phyloP scores from a whole-genome alignment of 192 early-diverging fungal species.

The Coemansia sp. region DNA sequence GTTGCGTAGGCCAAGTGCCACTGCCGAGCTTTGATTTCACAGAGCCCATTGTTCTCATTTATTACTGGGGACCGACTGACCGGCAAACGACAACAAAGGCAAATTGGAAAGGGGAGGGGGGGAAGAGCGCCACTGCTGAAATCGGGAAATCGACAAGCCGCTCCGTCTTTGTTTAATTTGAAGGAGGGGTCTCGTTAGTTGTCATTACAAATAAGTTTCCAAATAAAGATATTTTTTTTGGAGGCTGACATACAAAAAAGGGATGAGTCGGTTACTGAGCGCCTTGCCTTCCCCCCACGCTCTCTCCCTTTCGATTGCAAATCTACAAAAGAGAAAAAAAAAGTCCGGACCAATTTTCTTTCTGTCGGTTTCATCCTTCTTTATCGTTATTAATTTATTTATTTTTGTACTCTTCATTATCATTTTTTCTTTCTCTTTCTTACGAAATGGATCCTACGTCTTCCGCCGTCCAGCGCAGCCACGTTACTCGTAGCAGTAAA shows the following conservation, averaged over 20 bases:
- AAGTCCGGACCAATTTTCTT: not conserved
- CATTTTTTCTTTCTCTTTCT: too few species aligned
- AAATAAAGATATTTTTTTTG: not conserved
- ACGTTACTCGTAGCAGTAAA: not conserved
- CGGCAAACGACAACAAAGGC: not conserved
- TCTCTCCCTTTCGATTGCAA: not conserved
- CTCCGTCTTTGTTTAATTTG: not conserved
- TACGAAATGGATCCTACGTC: not conserved
- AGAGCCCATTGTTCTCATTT: not conserved
- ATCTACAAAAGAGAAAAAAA: not conserved
- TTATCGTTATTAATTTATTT: not conserved
- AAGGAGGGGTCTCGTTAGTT: not conserved
- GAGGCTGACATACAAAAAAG: not conserved
- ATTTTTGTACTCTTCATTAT: too few species aligned
- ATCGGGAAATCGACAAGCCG: constrained; percentile 3
- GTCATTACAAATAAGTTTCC: not conserved
- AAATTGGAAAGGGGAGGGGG: not conserved
- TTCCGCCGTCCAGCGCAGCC: not conserved
- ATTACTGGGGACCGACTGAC: not conserved
- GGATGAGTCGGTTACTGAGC: not conserved
- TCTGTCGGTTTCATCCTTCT: not conserved
- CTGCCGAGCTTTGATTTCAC: too few species aligned
- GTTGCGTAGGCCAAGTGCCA: too few species aligned
- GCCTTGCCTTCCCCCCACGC: not conserved
- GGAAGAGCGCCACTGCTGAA: not conserved